Evolutionary conservation across 2,329 filamentous ascomycete genomes (phyloP), one percentile per base, ranked within the genome.

Genomic region (Hypoxylon sp.): DNA sequence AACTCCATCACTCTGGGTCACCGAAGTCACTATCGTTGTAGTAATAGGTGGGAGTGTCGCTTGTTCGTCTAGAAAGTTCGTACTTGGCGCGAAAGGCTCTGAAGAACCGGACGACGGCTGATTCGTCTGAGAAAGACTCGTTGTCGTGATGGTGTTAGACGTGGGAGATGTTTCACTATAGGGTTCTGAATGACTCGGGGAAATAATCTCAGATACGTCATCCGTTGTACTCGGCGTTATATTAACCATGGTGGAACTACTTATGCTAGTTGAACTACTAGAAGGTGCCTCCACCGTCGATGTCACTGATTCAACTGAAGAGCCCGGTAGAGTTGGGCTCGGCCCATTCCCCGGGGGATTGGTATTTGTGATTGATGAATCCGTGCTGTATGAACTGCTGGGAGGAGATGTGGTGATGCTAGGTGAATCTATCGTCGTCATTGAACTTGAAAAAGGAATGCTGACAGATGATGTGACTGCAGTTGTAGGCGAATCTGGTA

Each of bases 1-100:
- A 3, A 28, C 28, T 7, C 67, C 64, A 17, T 52, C 34, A 10
- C 21, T n/a, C 13, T 56, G 51, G 41, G 55, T 68, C 14, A 63
- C 45, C 13, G 72, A 68, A 19, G 70, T 73, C 25, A 65, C 64
- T 38, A 75, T 53, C 7, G 66, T 68, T n/a, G 68, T 71, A 41
- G 70, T 75, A 4, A 63, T 65, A 36, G 67, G 52, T 1, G 63
- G 45, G 1, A 55, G 25, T 28, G n/a, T 23, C 4, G 60, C 32
- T 38, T 6, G 53, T 49, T 21, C 46, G 23, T 51, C 36, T 14
- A 49, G 32, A 7, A 45, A 53, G 5, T 53, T 58, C 34, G 62
- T 65, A 52, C 65, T 59, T 17, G 49, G 70, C 5, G 50, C 41
- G 10, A 71, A 50, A 5, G 49, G 52, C 14, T 64, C 43, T n/a